phyloP scores from a whole-genome alignment of 2,329 filamentous ascomycete genomes.

The Thermomyces lanuginosus region DNA sequence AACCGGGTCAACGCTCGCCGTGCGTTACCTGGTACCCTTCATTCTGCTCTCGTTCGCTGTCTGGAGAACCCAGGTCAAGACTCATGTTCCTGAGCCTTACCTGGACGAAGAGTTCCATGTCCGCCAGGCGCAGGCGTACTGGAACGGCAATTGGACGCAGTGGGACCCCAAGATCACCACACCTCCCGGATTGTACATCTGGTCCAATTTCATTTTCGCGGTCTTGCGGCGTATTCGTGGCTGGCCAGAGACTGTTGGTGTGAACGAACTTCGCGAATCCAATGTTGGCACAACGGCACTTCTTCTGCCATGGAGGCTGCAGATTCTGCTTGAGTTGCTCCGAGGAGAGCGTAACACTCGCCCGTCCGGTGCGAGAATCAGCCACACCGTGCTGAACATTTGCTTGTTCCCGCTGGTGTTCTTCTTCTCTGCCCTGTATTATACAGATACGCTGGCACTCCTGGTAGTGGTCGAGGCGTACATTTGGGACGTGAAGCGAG shows the following conservation, averaged over 20 bases:
- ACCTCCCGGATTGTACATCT: constrained; percentile 62
- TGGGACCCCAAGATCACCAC: constrained; percentile 99
- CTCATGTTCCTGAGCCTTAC: constrained; percentile 40
- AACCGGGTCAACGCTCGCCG: constrained; percentile 19
- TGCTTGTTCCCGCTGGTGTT: constrained; percentile 77
- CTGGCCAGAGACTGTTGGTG: constrained; percentile 17
- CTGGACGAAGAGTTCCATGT: constrained; percentile 48
- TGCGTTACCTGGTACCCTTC: constrained; percentile 22
- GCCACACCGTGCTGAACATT: constrained; percentile 51
- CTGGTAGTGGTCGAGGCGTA: constrained; percentile 58
- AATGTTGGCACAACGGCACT: constrained; percentile 22
- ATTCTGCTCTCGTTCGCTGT: constrained; percentile 17
- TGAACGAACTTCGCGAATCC: constrained; percentile 20
- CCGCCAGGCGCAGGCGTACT: constrained; percentile 80
- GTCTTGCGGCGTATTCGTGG: constrained; percentile 10
- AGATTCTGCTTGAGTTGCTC: constrained; percentile 35
- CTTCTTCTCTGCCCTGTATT: constrained; percentile 92
- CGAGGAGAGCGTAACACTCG: constrained; percentile 18
- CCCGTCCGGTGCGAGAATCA: constrained; percentile 18
- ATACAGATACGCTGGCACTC: constrained; percentile 79
- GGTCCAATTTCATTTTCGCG: constrained; percentile 31
- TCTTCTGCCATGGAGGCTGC: constrained; percentile 34
- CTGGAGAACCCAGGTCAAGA: constrained; percentile 32
- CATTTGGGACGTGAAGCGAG: constrained; percentile 30
- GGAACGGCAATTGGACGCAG: constrained; percentile 50